Evolutionary conservation across 2,329 filamentous ascomycete genomes (phyloP).

Genomic region (Parastagonospora nodorum): DNA sequence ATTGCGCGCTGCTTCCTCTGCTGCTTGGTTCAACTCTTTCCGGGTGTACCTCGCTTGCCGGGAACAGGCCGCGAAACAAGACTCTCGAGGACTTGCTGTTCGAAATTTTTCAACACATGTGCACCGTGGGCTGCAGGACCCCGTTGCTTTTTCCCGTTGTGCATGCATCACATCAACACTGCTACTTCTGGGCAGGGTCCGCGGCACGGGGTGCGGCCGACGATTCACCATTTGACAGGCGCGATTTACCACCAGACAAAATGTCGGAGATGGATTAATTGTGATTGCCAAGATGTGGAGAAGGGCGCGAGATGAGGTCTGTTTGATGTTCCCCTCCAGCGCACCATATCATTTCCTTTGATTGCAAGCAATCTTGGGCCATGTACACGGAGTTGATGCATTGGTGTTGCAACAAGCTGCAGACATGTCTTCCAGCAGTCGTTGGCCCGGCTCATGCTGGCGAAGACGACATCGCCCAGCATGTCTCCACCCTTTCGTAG

Average conservation of each 20-base stretch:
- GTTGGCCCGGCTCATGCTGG: background rate
- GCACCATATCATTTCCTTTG: constrained; percentile 23
- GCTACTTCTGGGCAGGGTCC: constrained; percentile 1
- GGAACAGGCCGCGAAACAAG: background rate
- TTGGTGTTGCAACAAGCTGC: background rate
- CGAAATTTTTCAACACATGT: background rate
- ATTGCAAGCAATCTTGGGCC: background rate
- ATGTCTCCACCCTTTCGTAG: constrained; percentile 21
- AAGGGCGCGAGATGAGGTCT: constrained; percentile 28
- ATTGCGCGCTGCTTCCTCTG: background rate
- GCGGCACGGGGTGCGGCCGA: constrained; percentile 4
- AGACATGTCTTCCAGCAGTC: no score
- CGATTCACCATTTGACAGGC: background rate
- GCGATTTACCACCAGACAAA: constrained; percentile 7
- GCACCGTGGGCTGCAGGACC: background rate
- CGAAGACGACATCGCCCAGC: constrained; percentile 13
- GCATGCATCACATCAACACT: constrained; percentile 8
- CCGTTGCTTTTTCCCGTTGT: background rate
- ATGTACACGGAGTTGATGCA: background rate
- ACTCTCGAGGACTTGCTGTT: background rate
- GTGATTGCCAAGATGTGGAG: constrained; percentile 29
- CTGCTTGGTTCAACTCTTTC: background rate
- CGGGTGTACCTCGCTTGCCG: background rate
- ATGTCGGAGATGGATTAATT: background rate
- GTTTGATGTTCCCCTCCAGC: constrained; percentile 26